Conservation (phyloP, 1,139 yeast species). For the Taiozyma sp. region DNA sequence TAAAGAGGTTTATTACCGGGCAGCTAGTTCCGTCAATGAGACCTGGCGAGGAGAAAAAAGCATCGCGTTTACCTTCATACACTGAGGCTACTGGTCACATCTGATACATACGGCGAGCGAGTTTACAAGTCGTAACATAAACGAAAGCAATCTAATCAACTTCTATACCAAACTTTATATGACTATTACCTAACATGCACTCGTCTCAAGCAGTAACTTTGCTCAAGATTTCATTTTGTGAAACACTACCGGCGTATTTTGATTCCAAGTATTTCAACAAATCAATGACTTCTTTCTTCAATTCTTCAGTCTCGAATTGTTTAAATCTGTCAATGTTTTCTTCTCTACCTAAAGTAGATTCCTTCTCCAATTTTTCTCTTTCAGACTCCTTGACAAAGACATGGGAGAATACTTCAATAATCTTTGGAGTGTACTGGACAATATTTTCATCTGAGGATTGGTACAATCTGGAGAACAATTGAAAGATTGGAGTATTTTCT, state of each 20-base stretch:
- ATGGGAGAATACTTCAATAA: constrained; percentile 62
- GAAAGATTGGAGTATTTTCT: constrained; percentile 88
- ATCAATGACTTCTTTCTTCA: constrained; percentile 57
- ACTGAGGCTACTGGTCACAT: neutral
- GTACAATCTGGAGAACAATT: constrained; percentile 67
- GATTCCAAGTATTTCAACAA: constrained; percentile 70
- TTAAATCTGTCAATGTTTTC: constrained; percentile 70
- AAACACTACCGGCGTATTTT: constrained; percentile 55
- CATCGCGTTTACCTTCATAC: neutral
- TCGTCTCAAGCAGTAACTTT: constrained; percentile 34
- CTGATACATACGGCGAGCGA: neutral
- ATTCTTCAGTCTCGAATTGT: constrained; percentile 69
- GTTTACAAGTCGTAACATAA: neutral
- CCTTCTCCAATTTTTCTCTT: constrained; percentile 59
- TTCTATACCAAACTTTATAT: neutral
- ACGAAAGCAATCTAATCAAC: neutral
- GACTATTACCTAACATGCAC: neutral
- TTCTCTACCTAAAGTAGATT: constrained; percentile 78
- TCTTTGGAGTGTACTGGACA: constrained; percentile 50
- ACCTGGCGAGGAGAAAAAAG: neutral
- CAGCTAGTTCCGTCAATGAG: neutral
- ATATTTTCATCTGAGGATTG: constrained; percentile 56
- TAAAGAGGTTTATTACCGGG: neutral
- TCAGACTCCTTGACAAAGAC: constrained; percentile 73
- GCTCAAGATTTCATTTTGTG: constrained; percentile 50